Base-by-base conservation (phyloP, 2,329 filamentous ascomycete species). In the Pseudohalonectria lignicola region DNA sequence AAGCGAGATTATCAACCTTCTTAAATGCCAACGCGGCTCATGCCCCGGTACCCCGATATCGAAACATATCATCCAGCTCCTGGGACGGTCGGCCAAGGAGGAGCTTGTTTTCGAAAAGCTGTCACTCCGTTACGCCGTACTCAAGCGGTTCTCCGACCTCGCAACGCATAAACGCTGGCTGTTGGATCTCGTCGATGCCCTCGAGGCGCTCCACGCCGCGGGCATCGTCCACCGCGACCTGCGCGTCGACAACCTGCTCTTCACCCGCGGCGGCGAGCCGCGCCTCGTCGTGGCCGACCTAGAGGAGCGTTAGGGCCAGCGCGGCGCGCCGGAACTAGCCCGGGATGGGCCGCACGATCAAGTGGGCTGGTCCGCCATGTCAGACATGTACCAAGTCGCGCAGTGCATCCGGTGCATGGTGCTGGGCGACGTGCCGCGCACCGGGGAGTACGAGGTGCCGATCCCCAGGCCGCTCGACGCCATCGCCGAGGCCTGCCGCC, bases 361-460 rank as follows among this genome's bases (percentile, higher is more conserved):
- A 25, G 37, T 40, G 20, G 44, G 42, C 9, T 46, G 44, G 44
- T 35, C 18, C 2, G 20, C 16, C 9, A 17, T 18, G 13, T 53
- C 51, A 3, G 52, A 53, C 30, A 47, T 53, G 4, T 53, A 53
- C 31, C 48, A 53, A 31, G 34, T 51, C 30, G 52, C 50, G 21
- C 33, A 43, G 9, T 43, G 40, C 29, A 49, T 54, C 43, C 49
- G 50, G 36, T 12, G 47, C 21, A 48, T 53, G 46, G 40, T 54
- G 8, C 53, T 53, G 32, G 50, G 44, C 4, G 53, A 53, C 19
- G 41, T n/a, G 16, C 50, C 50, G n/a, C 43, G 52, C 31, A 53
- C 45, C 3, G 15, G 12, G 7, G 39, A 42, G 4, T 43, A 53
- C 16, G 48, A 52, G 33, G 51, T 50, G 50, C 47, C 48, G 17